Base-by-base conservation (phyloP, 371 early-diverging fungal genomes). In the Apophysomyces elegans region DNA sequence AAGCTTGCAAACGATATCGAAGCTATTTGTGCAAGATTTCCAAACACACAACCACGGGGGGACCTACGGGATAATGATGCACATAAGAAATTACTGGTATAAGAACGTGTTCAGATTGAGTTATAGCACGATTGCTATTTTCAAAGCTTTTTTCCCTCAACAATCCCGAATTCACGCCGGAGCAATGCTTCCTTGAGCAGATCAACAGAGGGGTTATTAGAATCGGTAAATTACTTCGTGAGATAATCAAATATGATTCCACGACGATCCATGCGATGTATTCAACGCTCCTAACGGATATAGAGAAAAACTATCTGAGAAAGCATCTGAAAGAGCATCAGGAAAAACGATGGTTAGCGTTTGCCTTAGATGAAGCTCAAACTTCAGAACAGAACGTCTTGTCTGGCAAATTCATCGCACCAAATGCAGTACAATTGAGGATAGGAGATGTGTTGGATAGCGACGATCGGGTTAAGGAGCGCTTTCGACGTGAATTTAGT, bases 291-390 rank as follows among this genome's bases (percentile, higher is more conserved):
- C 26, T 1, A 26, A 2, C 26, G 26, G 26, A 26, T 26, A 26
- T 26, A 26, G 47, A 5, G 1, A 7, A 46, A 46, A 12, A 4
- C 1, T 18, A 18, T 18, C 18, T 18, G 18, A 18, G 18, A 18
- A 18, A 18, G 0, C 47, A 46, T 46, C 47, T 46, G n/a, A 35
- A 50, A 44, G 26, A 41, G 3, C 1, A 13, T 70, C 65, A 61
- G n/a, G 46, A 45, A 35, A 56, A 58, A 4, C 64, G 12, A 38
- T 66, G 68, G 21, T 64, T 71, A 39, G 75, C 64, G 43, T 64
- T 74, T 16, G 75, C 71, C 41, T 18, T 74, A 38, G 71, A 70
- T 63, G 64, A 74, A 44, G 68, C 71, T 1, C 75, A 74, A 7
- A 12, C 69, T 18, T 69, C 71, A 58, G 62, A 35, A 62, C 14